Base-by-base conservation (phyloP, 306 rosid species). In the Acmispon strigosus region DNA sequence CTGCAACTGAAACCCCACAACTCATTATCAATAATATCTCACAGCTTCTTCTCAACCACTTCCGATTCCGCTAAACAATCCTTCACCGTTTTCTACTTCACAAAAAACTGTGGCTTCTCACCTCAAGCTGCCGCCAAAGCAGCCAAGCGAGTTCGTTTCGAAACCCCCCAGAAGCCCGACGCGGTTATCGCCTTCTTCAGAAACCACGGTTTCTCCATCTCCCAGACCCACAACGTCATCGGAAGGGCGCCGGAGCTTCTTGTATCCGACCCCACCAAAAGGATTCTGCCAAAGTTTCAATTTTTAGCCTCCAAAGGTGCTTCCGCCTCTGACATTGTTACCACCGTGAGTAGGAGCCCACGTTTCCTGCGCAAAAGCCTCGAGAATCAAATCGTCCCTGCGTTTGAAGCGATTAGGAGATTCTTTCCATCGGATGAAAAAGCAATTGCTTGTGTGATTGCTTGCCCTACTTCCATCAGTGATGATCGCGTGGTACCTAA, bases 31-130 rank as follows among this genome's bases (percentile, higher is more conserved):
- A 4, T 3, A 27, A 4, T 50, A 5, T 10, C 19, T 57, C 19
- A 45, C 48, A 66, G 10, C 3, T 58, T 15, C 27, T 49, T 20
- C 59, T 45, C 76, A 47, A 34, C 76, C 39, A 8, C 64, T 63
- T 82, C 60, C 6, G 34, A 27, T 27, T 27, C 34, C 3, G 37
- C 49, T 8, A 10, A 51, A 19, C 62, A 11, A 5, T 60, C 81
- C 2, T 78, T 74, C 32, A 58, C 62, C 0, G 65, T 78, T 0
- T 81, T 86, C 8, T 78, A 81, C 73, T 77, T 84, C 69, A 12
- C 39, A 43, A 60, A 74, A 59, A 36, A 63, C 3, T 61, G 59
- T 24, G 66, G 73, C 9, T 82, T 82, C 9, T 73, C 85, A 17
- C 79, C 19, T 0, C 12, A 85, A 41, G 1, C 55, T 2, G 84